phyloP scores from a whole-genome alignment of 768 basidiomycete species.

The Pleurotus ostreatus region DNA sequence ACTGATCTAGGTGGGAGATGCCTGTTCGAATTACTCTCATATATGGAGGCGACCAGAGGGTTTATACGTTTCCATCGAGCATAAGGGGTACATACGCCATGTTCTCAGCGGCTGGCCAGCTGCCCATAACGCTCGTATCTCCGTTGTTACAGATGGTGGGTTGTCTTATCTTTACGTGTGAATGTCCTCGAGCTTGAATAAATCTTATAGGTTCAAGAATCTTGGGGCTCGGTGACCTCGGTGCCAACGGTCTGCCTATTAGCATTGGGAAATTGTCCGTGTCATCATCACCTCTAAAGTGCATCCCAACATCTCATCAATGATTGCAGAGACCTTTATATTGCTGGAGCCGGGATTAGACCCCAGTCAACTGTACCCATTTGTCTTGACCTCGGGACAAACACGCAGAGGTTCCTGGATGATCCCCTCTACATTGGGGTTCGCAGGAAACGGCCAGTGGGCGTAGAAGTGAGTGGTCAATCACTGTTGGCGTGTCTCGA shows the following conservation, averaged over 20 bases:
- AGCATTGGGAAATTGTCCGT: slow-evolving; percentile 70
- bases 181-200: slow-evolving; percentile 5
- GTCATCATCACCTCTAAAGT: not conserved
- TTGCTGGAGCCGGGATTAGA: slow-evolving; percentile 66
- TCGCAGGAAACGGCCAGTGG: slow-evolving; percentile 46
- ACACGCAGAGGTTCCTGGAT: slow-evolving; percentile 58
- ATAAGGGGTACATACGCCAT: slow-evolving; percentile 60
- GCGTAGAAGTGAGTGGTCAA: slow-evolving; percentile 31
- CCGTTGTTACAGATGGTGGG: slow-evolving; percentile 74
- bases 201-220: slow-evolving; percentile 54
- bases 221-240: slow-evolving; percentile 57
- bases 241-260: slow-evolving; percentile 52
- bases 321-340: slow-evolving; percentile 51
- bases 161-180: slow-evolving; percentile 17
- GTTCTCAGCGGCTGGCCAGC: slow-evolving; percentile 52
- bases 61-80: slow-evolving; percentile 57
- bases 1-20: slow-evolving; percentile 55
- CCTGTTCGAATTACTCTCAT: slow-evolving; percentile 66
- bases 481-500: not conserved
- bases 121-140: slow-evolving; percentile 47
- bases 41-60: slow-evolving; percentile 66
- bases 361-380: slow-evolving; percentile 58
- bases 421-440: slow-evolving; percentile 79
- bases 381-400: slow-evolving; percentile 73
- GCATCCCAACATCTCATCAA: not conserved